Percentiles rank a stretch among this genome's conserved stretches.
Conservation (phyloP, 164 flowering plant species). For the Brasenia schreberi region DNA sequence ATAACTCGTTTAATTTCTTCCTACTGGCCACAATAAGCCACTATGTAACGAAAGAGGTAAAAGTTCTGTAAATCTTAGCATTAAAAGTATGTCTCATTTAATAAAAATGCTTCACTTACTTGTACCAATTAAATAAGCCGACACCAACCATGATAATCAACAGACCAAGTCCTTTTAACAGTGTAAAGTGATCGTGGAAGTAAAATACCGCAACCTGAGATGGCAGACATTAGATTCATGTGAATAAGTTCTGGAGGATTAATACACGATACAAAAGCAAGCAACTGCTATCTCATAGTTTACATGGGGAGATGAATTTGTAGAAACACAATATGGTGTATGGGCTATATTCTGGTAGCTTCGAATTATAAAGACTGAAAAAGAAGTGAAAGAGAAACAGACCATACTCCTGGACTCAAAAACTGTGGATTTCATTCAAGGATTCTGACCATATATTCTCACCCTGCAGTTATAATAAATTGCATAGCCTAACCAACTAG, state of each 20-base stretch:
- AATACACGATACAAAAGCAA: not conserved
- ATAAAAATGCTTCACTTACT: conserved; percentile 45
- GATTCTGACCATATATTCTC: too few relatives aligned
- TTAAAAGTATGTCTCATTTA: not conserved
- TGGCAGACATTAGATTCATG: not conserved
- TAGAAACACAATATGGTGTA: too few relatives aligned
- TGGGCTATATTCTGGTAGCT: too few relatives aligned
- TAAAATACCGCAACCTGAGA: conserved; percentile 90
- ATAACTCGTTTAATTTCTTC: too few relatives aligned
- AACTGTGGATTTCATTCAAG: too few relatives aligned
- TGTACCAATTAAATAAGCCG: conserved; percentile 94
- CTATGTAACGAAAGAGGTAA: too few relatives aligned
- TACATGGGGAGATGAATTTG: too few relatives aligned
- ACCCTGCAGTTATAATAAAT: not conserved
- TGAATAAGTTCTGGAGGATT: not conserved
- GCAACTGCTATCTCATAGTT: too few relatives aligned
- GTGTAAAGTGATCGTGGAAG: conserved; percentile 91
- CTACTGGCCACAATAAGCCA: too few relatives aligned
- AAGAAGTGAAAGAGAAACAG: too few relatives aligned
- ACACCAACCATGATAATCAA: conserved; percentile 80
- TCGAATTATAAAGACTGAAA: too few relatives aligned
- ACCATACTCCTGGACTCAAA: too few relatives aligned
- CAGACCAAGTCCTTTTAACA: conserved; percentile 88
- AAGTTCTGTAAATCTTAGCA: not conserved
- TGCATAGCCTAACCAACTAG: not conserved